Evolutionary conservation across 352 stramenopile genomes (phyloP).

Genomic region (Hyaloperonospora brassicae): DNA sequence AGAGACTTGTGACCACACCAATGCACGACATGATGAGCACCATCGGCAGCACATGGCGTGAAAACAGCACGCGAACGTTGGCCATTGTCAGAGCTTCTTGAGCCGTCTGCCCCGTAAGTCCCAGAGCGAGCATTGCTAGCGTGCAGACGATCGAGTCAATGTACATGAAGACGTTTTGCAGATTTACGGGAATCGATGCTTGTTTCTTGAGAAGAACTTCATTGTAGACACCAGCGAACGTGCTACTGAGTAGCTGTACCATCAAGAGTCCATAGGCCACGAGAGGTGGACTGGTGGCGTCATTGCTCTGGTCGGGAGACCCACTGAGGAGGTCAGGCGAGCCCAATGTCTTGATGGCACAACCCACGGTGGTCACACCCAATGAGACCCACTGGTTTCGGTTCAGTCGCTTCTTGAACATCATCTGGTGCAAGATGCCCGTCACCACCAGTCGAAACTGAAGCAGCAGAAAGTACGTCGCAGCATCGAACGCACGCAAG

Average conservation of each 20-base stretch:
- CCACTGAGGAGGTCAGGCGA: conserved; percentile 13
- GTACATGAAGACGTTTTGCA: conserved; percentile 86
- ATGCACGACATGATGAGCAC: conserved; percentile 81
- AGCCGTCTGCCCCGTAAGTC: conserved; percentile 63
- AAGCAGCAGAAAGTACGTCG: conserved; percentile 72
- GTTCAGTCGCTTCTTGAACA: conserved; percentile 69
- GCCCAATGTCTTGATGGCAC: conserved; percentile 70
- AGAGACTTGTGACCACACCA: conserved; percentile 73
- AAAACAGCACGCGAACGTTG: conserved; percentile 59
- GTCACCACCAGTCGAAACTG: conserved; percentile 80
- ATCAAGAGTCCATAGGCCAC: conserved; percentile 54
- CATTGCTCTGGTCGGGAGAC: conserved; percentile 8
- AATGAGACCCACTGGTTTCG: conserved; percentile 74
- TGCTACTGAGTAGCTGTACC: conserved; percentile 74
- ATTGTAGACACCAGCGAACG: conserved; percentile 80
- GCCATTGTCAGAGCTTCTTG: conserved; percentile 36
- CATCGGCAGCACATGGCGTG: conserved; percentile 65
- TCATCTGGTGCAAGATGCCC: conserved; percentile 63
- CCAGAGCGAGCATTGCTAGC: conserved; percentile 51
- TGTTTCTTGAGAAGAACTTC: conserved; percentile 78
- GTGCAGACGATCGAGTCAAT: conserved; percentile 72
- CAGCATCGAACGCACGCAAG: conserved; percentile 56
- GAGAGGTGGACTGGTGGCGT: conserved; percentile 18
- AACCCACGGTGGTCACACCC: conserved; percentile 58
- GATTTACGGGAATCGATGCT: conserved; percentile 52